Evolutionary conservation across 345 rosid genomes (phyloP), one percentile per base, ranked within the genome.

Genomic region (Theobroma cacao): DNA sequence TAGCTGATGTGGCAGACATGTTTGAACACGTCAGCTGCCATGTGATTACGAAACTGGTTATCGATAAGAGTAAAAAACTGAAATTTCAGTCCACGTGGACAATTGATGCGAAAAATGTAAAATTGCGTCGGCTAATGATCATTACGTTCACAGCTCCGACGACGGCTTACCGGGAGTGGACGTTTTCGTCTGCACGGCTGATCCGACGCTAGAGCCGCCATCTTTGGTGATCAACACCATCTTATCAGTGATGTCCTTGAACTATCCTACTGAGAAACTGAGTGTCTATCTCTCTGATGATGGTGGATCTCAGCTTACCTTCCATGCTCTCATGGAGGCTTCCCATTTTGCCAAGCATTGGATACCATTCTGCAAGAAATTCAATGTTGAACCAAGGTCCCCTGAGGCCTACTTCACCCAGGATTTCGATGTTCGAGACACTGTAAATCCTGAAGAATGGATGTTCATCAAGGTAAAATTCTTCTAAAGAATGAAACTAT

Each of bases 141-240:
- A 71, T 47, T 14, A 48, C 1, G 48, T 48, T 20, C 43, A 45
- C 69, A 68, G 69, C 17, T 67, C 38, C 17, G 84, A 77, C 68
- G 74, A 81, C 17, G 80, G 83, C 17, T 79, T 89, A 4, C 97
- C 97, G 0, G 84, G 64, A 47, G 82, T 94, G 5, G 98, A 94
- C 81, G 66, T 92, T 5, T 92, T 94, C 41, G 89, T 91, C 9
- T 89, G 94, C 91, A 92, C 94, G 20, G 95, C 94, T 11, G 91
- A 90, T 64, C 94, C 93, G 0, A 81, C 28, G 20, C 80, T 88
- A n/a, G 98, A 94, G 87, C 98, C 95, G 63, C 95, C 97, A 28
- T 20, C 74, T 52, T 34, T 94, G 91, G 97, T 89, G 82, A 78
- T 90, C 0, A 92, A 88, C 88, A 94, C 94, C 0, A 82, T 91